Percentiles rank a stretch among this genome's conserved stretches.
These are phyloP conservation scores for Globisporangium viniferum DNA, from an alignment of 352 stramenopile genomes.

Conservation along the genomic window DNA sequence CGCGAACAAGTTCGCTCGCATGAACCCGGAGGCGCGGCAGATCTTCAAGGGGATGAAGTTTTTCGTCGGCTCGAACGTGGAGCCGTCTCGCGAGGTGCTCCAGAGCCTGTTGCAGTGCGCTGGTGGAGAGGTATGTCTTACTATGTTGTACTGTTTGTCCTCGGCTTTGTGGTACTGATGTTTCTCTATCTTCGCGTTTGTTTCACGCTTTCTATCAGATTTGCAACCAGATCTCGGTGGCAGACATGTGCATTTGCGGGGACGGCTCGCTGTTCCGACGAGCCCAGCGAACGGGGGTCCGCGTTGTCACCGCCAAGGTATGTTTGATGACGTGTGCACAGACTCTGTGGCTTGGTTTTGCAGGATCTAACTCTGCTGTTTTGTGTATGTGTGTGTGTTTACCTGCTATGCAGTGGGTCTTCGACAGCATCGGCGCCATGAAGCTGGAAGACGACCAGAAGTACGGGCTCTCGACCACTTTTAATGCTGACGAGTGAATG, in stretches of 20 bases:
- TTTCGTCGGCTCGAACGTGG: constrained; percentile 69
- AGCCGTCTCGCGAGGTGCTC: constrained; percentile 67
- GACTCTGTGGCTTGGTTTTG: background rate
- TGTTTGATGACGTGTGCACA: background rate
- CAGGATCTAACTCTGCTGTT: background rate
- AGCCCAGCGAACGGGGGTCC: constrained; percentile 48
- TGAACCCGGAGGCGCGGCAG: constrained; percentile 44
- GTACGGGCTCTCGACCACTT: constrained; percentile 18
- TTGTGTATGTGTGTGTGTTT: background rate
- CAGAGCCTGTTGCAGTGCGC: constrained; percentile 71
- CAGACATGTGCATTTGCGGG: constrained; percentile 60
- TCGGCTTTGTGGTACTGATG: background rate
- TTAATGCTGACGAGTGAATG: constrained; percentile 10
- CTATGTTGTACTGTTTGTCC: background rate
- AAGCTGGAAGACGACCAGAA: constrained; percentile 46
- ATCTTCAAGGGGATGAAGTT: constrained; percentile 67
- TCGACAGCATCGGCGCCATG: constrained; percentile 73
- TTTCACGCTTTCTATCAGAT: constrained; percentile 29
- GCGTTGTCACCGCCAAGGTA: constrained; percentile 69
- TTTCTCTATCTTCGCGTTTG: no score
- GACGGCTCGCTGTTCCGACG: constrained; percentile 61
- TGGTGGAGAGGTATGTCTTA: constrained; percentile 57
- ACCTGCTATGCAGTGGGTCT: constrained; percentile 46
- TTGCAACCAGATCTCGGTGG: constrained; percentile 70
- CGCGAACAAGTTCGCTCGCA: constrained; percentile 39